Base-by-base conservation (phyloP, 306 rosid species). In the Alnus rubra region DNA sequence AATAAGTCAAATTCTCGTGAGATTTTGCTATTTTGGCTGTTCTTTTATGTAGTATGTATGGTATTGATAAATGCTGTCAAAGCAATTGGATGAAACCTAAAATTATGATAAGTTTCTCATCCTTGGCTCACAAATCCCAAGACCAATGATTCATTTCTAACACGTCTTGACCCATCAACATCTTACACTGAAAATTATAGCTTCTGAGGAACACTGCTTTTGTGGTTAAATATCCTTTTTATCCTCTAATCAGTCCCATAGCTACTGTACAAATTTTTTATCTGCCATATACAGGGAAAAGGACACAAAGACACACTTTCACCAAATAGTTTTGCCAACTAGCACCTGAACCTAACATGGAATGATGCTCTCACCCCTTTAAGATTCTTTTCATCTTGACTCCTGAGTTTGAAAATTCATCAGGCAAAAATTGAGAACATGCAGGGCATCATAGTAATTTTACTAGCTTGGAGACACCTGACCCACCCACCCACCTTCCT, bases 141-240 rank as follows among this genome's bases (percentile, higher is more conserved):
- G 84, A 79, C 59, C 54, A 81, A 74, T 85, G 88, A 82, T 81
- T 80, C 82, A 79, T 79, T 69, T 86, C 88, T 80, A 82, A 76
- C 79, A 78, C 74, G 70, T 79, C 77, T 84, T 84, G 83, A 83
- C 83, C 85, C 65, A 80, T 83, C 87, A 82, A 83, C 87, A 83
- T 87, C 80, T 83, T 75, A 76, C 91, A 86, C 88, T 85, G 88
- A 89, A 92, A 83, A 83, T 75, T 86, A 83, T 80, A 87, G 87
- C 80, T 71, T 79, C 80, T 77, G 87, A 78, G 81, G 72, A 78
- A 77, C 79, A 62, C 75, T 71, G 79, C 73, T 83, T 88, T 82
- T 87, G 76, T 45, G 84, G 56, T 88, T 76, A 81, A 81, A 74
- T 76, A 50, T 86, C 67, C 82, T 64, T 74, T 84, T 78, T 59